Evolutionary conservation across 2,329 filamentous ascomycete genomes (phyloP).

Genomic region (Xylariaceae sp.): DNA sequence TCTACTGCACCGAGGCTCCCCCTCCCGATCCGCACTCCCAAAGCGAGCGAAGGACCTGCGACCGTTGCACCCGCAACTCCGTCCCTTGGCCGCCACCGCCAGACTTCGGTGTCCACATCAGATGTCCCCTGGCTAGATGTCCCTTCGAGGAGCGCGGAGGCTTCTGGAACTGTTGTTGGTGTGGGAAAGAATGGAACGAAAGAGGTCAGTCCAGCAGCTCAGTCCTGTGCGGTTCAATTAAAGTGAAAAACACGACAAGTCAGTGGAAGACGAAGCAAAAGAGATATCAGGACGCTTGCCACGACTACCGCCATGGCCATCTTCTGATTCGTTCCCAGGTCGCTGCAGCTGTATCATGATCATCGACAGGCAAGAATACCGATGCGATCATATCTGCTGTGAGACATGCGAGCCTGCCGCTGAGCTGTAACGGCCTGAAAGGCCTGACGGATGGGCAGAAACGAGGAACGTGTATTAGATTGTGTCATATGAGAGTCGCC

Average conservation of each 20-base stretch:
- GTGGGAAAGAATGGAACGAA: conserved; percentile 48
- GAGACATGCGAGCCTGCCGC: conserved; percentile 42
- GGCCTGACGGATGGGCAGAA: conserved; percentile 1
- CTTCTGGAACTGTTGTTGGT: conserved; percentile 53
- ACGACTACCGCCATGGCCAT: not conserved
- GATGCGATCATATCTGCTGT: conserved; percentile 52
- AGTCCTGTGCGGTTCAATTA: not conserved
- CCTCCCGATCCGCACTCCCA: conserved; percentile 23
- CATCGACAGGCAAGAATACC: conserved; percentile 43
- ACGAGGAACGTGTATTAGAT: not conserved
- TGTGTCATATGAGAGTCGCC: not conserved
- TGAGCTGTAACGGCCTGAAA: conserved; percentile 21
- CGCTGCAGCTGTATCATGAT: conserved; percentile 51
- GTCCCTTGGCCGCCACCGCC: conserved; percentile 46
- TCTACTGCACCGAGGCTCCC: conserved; percentile 42
- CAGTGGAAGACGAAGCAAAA: not conserved
- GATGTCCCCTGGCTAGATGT: conserved; percentile 44
- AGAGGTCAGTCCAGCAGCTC: conserved; percentile 27
- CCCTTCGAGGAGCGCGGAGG: conserved; percentile 47
- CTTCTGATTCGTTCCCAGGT: conserved; percentile 27
- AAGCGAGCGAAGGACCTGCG: conserved; percentile 38
- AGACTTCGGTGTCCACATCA: conserved; percentile 36
- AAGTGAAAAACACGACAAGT: not conserved
- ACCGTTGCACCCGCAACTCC: conserved; percentile 38
- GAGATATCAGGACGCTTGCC: not conserved